Evolutionary conservation across 306 rosid species (phyloP), one percentile per base, ranked within the genome.

Genomic region (Fagus sylvatica): DNA sequence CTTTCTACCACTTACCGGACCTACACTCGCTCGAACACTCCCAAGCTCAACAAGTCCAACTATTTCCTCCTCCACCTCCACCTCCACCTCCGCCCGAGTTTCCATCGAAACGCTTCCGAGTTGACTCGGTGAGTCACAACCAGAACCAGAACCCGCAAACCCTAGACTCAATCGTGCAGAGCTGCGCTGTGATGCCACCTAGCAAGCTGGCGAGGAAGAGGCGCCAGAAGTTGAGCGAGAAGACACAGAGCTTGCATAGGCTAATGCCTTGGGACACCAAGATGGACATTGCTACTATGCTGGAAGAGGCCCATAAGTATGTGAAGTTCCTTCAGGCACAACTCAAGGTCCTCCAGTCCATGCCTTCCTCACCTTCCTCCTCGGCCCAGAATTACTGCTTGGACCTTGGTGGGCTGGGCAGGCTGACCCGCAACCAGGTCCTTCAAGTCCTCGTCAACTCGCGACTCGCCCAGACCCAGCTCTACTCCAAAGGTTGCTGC

Each of bases 201-300:
- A 85, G 89, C 84, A 75, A 51, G 7, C 79, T 92, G 53, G 91
- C 94, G 0, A 72, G 99, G 30, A 84, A 83, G 69, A 69, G 98
- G 1, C 79, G 98, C 16, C 98, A 89, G 72, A 92, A 79, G 76
- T 84, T 92, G 55, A 85, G 97, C 79, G 98, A 95, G 70, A 95
- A 92, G 85, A 89, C 88, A 0, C 90, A 97, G 30, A 91, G 93
- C 80, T 79, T 93, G 49, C 93, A 89, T 87, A 88, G 84, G 77
- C 88, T 95, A 6, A 85, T 95, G 76, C 99, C 99, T 0, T 91
- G 91, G 91, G 98, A 95, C 83, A 89, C 81, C 76, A 93, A 91
- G 75, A 92, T 95, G 99, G 98, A 91, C 72, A 93, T 87, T 48
- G 91, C 93, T 0, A 87, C 98, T 1, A 88, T 91, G 74, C 83